Evolutionary conservation across 83 land plant species (phyloP), one percentile per base, ranked within the genome.

Genomic region (Diphasiastrum complanatum): DNA sequence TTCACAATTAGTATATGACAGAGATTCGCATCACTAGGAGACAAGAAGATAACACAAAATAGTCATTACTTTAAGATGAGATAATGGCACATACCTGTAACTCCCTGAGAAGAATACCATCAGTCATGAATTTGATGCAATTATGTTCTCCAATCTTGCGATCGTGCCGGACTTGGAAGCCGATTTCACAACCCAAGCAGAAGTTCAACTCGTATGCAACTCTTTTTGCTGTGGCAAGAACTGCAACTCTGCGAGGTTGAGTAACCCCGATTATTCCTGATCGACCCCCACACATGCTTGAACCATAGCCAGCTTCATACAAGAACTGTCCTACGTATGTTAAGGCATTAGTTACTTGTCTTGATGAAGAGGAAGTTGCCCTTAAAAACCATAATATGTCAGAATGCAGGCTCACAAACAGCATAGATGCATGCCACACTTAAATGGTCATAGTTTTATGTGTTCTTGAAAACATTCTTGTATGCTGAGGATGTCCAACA

Each of bases 41-140:
- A n/a, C n/a, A n/a, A n/a, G n/a, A n/a, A n/a, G n/a, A n/a, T n/a
- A n/a, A n/a, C n/a, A n/a, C n/a, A n/a, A n/a, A n/a, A n/a, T n/a
- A n/a, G n/a, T n/a, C n/a, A n/a, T n/a, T n/a, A n/a, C n/a, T n/a
- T n/a, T n/a, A n/a, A n/a, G n/a, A n/a, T 10, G 12, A n/a, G 12
- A n/a, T 25, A 26, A 20, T 16, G 0, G 24, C 27, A 8, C 43
- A 45, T 58, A 86, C 99, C 93, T 93, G 92, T 12, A 86, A 63
- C 89, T 95, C 99, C 31, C 99, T 78, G 47, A 95, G 89, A 66
- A 95, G 71, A 67, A 95, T 95, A 32, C 99, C 99, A 81, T 95
- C 99, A 40, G 99, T 95, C 99, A 95, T 95, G 63, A 95, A 95
- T 75, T 95, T 95, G 78, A 95, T 84, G 49, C 86, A 77, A 59